Evolutionary conservation across 2,329 filamentous ascomycete genomes (phyloP), one percentile per base, ranked within the genome.

Genomic region (Penicillium sp.): DNA sequence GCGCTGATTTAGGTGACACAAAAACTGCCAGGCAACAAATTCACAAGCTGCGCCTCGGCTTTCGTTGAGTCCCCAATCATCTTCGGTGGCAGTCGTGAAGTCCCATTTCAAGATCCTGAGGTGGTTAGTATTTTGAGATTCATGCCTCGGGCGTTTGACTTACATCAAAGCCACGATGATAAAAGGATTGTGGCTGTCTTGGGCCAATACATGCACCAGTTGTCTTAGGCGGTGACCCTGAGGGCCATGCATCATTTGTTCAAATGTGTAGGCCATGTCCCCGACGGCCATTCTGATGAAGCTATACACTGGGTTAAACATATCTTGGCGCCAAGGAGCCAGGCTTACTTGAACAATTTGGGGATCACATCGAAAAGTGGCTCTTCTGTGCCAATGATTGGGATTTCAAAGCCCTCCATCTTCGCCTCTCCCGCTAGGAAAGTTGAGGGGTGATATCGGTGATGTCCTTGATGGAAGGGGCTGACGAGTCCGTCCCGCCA

Each of bases 11-110:
- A 86, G 68, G 56, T 79, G 79, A 27, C 80, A 80, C 22, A 86
- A 69, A 53, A 84, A 85, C 48, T 83, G 79, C 82, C 83, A 85
- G n/a, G 83, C 83, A 7, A 85, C 79, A 52, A 83, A 79, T 67
- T 86, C 83, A 62, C 83, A 86, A 5, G 83, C 83, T 63, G 79
- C 76, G 13, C 79, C 83, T 58, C 82, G 75, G 9, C 80, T 80
- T 62, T 81, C 76, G 51, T 84, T 83, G 27, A 85, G 71, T 1
- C 81, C 82, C 53, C 79, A 77, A 55, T 84, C 82, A 46, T 81
- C 79, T 45, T 78, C 70, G 40, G 81, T 78, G 3, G 77, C 67
- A 11, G 77, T 77, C 16, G 72, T 71, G 62, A 85, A 86, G 48
- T 84, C 78, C 62, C 79, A 82, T 67, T 82, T 83, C 40, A 84